These are phyloP conservation scores for Hippophae tibetana DNA, from an alignment of 306 rosid genomes.

Conservation along the genomic window DNA sequence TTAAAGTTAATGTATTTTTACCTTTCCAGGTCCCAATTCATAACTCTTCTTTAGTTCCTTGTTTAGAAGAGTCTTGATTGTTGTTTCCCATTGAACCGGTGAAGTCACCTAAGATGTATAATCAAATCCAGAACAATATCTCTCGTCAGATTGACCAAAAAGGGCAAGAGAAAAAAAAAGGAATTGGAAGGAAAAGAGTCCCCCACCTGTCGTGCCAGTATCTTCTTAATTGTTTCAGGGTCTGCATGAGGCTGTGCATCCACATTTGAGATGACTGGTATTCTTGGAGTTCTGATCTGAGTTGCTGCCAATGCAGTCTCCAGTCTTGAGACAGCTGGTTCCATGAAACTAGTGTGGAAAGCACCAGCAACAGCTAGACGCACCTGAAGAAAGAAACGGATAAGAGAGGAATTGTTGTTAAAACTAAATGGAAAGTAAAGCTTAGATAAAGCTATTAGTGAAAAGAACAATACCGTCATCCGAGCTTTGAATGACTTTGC, in stretches of 20 bases:
- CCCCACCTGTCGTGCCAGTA: slow-evolving; percentile 75
- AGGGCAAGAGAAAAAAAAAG: too few relatives aligned
- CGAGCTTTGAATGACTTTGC: slow-evolving; percentile 99
- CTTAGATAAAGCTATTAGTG: background rate
- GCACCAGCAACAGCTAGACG: slow-evolving; percentile 98
- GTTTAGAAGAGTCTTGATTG: slow-evolving; percentile 63
- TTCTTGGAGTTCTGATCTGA: slow-evolving; percentile 66
- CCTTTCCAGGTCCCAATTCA: slow-evolving; percentile 99
- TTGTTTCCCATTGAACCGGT: slow-evolving; percentile 98
- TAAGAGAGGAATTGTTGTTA: background rate
- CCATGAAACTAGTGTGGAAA: slow-evolving; percentile 90
- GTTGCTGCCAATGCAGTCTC: slow-evolving; percentile 87
- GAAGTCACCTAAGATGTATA: slow-evolving; percentile 69
- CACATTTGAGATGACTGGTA: slow-evolving; percentile 93
- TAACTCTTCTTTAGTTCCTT: slow-evolving; percentile 83
- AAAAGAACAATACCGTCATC: slow-evolving; percentile 59
- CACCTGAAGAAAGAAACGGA: slow-evolving; percentile 39
- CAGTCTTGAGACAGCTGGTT: slow-evolving; percentile 92
- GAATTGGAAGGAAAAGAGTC: slow-evolving; percentile 2
- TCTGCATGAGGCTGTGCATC: slow-evolving; percentile 85
- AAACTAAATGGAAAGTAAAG: background rate
- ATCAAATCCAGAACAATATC: slow-evolving; percentile 13
- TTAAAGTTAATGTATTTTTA: slow-evolving; percentile 11
- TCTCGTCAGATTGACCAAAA: background rate
- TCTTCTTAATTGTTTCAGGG: slow-evolving; percentile 73